Evolutionary conservation across 1,139 yeast species (phyloP).

Genomic region (Sugiyamaella pinicola): DNA sequence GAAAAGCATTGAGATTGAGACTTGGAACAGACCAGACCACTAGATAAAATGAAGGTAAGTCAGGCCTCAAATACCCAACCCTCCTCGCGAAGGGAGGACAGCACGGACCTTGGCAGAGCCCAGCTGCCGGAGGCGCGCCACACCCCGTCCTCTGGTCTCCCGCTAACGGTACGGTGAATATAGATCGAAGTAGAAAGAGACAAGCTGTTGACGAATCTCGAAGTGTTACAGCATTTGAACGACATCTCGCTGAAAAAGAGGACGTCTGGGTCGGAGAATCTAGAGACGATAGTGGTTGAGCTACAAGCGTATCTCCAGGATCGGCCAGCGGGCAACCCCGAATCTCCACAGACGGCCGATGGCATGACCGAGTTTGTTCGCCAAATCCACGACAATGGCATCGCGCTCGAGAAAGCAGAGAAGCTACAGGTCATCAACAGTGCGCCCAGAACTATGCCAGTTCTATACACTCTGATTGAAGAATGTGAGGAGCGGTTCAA

Average conservation of each 20-base stretch:
- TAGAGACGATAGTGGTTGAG: slow-evolving; percentile 68
- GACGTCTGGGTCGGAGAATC: slow-evolving; percentile 40
- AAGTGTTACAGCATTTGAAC: slow-evolving; percentile 63
- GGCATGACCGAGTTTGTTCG: slow-evolving; percentile 52
- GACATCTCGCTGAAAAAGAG: slow-evolving; percentile 50
- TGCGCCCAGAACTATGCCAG: slow-evolving; percentile 78
- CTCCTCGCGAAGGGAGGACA: neutral
- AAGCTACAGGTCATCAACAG: slow-evolving; percentile 79
- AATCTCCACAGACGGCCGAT: slow-evolving; percentile 47
- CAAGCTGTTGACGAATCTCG: slow-evolving; percentile 68
- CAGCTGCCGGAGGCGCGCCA: slow-evolving; percentile 6
- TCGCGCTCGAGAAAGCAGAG: slow-evolving; percentile 76
- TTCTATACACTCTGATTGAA: slow-evolving; percentile 76
- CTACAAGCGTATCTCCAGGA: slow-evolving; percentile 53
- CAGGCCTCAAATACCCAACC: neutral
- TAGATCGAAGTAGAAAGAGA: slow-evolving; percentile 56
- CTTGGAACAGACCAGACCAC: neutral
- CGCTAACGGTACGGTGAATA: slow-evolving; percentile 26
- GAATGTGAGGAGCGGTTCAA: slow-evolving; percentile 85
- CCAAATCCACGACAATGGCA: slow-evolving; percentile 54
- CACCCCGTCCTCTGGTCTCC: neutral
- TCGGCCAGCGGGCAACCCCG: slow-evolving; percentile 47
- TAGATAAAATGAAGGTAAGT: slow-evolving; percentile 2
- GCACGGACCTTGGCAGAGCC: neutral
- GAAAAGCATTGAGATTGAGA: neutral